Conservation (phyloP, 768 basidiomycete species). For the Calocybe indica region DNA sequence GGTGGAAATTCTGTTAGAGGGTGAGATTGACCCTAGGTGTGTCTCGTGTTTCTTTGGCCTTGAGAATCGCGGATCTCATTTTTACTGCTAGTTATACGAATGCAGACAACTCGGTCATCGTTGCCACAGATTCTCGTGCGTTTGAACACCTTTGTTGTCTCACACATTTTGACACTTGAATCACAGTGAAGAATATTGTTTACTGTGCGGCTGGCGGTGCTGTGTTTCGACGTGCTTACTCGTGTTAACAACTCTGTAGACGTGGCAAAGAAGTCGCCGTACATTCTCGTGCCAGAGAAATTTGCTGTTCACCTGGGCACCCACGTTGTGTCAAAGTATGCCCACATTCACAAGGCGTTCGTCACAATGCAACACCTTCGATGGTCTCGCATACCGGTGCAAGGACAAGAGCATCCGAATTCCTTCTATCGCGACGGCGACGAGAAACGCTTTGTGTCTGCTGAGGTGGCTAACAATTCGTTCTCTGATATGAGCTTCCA, state of each 20-base stretch:
- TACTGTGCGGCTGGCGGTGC: constrained; percentile 36
- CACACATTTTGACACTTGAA: background rate
- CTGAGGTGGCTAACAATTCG: constrained; percentile 33
- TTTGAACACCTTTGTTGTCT: constrained; percentile 7
- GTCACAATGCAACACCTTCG: constrained; percentile 74
- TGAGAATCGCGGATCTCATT: background rate
- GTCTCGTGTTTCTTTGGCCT: background rate
- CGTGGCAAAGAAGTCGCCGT: constrained; percentile 84
- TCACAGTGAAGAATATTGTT: constrained; percentile 61
- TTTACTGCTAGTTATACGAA: constrained; percentile 60
- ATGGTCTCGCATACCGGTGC: constrained; percentile 73
- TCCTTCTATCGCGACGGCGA: constrained; percentile 88
- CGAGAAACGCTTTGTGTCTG: constrained; percentile 70
- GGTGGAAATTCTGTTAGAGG: constrained; percentile 76
- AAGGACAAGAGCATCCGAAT: constrained; percentile 55
- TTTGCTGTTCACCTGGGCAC: constrained; percentile 87
- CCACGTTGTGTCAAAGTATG: constrained; percentile 76
- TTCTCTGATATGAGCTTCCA: background rate
- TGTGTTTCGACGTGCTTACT: background rate
- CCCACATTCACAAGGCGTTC: constrained; percentile 65
- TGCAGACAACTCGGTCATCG: constrained; percentile 83
- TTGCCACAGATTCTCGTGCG: constrained; percentile 90
- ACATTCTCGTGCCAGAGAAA: constrained; percentile 75
- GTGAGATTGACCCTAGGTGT: constrained; percentile 74
- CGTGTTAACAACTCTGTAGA: constrained; percentile 32